Evolutionary conservation across 352 stramenopile genomes (phyloP), one percentile per base, ranked within the genome.

Genomic region (Globisporangium uncinulatum): DNA sequence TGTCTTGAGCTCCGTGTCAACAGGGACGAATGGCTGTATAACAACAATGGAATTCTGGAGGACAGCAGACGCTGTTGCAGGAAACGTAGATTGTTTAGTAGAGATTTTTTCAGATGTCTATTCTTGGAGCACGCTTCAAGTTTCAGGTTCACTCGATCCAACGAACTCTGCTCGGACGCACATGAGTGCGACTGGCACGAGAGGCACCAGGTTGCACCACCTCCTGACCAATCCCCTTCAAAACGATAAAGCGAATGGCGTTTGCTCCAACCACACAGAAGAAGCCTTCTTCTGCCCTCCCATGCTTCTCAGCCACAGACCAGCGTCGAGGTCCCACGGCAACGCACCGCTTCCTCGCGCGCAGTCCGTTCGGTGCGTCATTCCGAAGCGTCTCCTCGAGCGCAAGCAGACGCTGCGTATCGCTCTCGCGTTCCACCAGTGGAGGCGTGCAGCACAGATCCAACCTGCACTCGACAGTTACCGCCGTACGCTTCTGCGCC

Each of bases 331-430:
- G 15, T 14, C 48, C 10, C 47, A 52, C 8, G 39, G 19, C 9
- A 4, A 14, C 13, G 41, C 46, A 46, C 6, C 44, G 8, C 13
- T 52, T 1, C 56, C 48, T 44, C 47, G n/a, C 6, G n/a, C 51
- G 29, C 39, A 45, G 13, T 4, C 20, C 24, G 19, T 62, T 29
- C 24, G n/a, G 2, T 0, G 14, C 15, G 29, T 57, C 11, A 4
- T 62, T 3, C 15, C 41, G 19, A 62, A 56, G 47, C 50, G 36
- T 34, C 17, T 45, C 15, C 17, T 62, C 13, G 15, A 52, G 4
- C 39, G 14, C 8, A 9, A 20, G 2, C 39, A 29, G 7, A 19
- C 4, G 10, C 24, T 37, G 31, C 48, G 37, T 4, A 11, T 52
- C 39, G 7, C 17, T 3, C 3, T 11, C 11, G 31, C 39, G 6